Evolutionary conservation across 768 basidiomycete genomes (phyloP).

Genomic region (Pleurotus pulmonarius): DNA sequence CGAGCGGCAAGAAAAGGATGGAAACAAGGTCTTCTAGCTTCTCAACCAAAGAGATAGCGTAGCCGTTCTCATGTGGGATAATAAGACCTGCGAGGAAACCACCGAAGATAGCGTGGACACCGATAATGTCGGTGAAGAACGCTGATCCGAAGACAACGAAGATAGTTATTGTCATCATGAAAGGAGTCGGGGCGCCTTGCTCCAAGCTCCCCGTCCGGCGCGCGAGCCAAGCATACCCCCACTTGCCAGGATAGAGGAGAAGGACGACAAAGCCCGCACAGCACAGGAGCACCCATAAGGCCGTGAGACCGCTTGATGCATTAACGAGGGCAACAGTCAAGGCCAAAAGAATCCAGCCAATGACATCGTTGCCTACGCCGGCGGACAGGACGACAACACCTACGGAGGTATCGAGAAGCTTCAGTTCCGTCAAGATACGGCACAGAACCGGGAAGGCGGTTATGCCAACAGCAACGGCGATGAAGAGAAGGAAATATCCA

Average conservation of each 20-base stretch:
- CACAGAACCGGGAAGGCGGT: slow-evolving; percentile 83
- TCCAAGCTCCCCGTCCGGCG: slow-evolving; percentile 69
- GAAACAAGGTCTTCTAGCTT: slow-evolving; percentile 86
- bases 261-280: slow-evolving; percentile 63
- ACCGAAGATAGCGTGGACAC: slow-evolving; percentile 70
- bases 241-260: slow-evolving; percentile 60
- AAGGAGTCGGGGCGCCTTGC: slow-evolving; percentile 62
- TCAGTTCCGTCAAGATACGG: slow-evolving; percentile 79
- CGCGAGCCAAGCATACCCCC: slow-evolving; percentile 65
- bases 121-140: slow-evolving; percentile 87
- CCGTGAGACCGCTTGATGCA: slow-evolving; percentile 66
- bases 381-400: slow-evolving; percentile 80
- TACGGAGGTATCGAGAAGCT: slow-evolving; percentile 81
- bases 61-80: slow-evolving; percentile 80
- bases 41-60: slow-evolving; percentile 74
- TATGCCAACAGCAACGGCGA: slow-evolving; percentile 78
- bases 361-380: slow-evolving; percentile 72
- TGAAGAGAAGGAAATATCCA: slow-evolving; percentile 83
- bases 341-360: slow-evolving; percentile 85
- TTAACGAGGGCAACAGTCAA: slow-evolving; percentile 83
- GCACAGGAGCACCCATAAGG: slow-evolving; percentile 76
- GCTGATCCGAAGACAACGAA: slow-evolving; percentile 69
- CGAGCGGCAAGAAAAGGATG: slow-evolving; percentile 73
- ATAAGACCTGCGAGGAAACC: slow-evolving; percentile 82
- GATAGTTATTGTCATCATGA: slow-evolving; percentile 80